These are phyloP conservation scores for Tulasnella calospora DNA, from an alignment of 768 basidiomycete species.

Conservation along the genomic window DNA sequence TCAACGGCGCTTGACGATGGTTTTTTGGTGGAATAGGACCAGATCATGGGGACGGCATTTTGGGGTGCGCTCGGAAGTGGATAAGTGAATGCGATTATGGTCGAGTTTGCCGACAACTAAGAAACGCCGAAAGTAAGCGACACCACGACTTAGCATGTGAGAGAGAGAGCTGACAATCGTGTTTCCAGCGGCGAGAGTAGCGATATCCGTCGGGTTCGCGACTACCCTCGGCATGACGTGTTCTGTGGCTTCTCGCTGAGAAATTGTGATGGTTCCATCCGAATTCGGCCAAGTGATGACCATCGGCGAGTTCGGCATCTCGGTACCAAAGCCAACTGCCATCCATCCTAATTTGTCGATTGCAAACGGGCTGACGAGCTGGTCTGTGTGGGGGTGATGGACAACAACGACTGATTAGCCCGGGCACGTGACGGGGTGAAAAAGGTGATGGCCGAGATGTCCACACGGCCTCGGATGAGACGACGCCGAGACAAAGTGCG, in stretches of 20 bases:
- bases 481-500: background rate
- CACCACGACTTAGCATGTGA: conserved; percentile 37
- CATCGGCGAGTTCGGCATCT: conserved; percentile 42
- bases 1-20: conserved; percentile 46
- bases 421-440: background rate
- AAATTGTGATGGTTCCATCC: conserved; percentile 58
- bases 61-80: conserved; percentile 30
- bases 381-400: conserved; percentile 29
- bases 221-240: conserved; percentile 57
- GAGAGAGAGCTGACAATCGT: conserved; percentile 39
- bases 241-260: conserved; percentile 52
- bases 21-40: conserved; percentile 49
- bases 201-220: conserved; percentile 49
- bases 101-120: background rate
- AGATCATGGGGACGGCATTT: conserved; percentile 46
- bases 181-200: conserved; percentile 40
- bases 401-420: no score
- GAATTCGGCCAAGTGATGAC: conserved; percentile 68
- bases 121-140: background rate
- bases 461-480: background rate
- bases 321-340: conserved; percentile 28
- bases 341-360: conserved; percentile 25
- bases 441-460: background rate
- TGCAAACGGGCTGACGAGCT: background rate
- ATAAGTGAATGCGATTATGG: conserved; percentile 24